Evolutionary conservation across 352 stramenopile species (phyloP).

Genomic region (Pythium brachiatum): DNA sequence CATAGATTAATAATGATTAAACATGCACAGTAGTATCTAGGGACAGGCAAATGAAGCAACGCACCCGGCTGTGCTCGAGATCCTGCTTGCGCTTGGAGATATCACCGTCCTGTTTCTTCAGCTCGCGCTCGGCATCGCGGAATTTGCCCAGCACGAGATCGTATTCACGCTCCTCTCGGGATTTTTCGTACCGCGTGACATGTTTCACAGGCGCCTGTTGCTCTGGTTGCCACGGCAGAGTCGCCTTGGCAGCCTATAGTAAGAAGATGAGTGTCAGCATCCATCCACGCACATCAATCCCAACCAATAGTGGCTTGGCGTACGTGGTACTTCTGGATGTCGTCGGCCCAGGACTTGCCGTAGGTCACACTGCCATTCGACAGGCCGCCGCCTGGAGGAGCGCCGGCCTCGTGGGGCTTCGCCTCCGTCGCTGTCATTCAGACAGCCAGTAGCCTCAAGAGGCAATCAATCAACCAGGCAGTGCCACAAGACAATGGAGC

Average conservation of each 20-base stretch:
- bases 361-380: slow-evolving; percentile 5
- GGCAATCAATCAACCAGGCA: too few relatives aligned
- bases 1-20: not conserved
- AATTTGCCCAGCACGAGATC: slow-evolving; percentile 67
- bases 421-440: slow-evolving; percentile 1
- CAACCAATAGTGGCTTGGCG: not conserved
- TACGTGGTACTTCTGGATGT: slow-evolving; percentile 62
- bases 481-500: not conserved
- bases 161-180: slow-evolving; percentile 65
- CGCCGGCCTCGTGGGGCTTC: not conserved
- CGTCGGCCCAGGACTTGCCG: slow-evolving; percentile 42
- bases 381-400: not conserved
- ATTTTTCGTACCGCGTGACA: slow-evolving; percentile 71
- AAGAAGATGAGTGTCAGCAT: not conserved
- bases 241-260: slow-evolving; percentile 49
- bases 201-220: slow-evolving; percentile 55
- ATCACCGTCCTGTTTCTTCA: slow-evolving; percentile 32
- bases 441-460: not conserved
- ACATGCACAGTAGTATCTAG: not conserved
- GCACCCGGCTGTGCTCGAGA: slow-evolving; percentile 44
- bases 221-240: slow-evolving; percentile 54
- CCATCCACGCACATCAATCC: too few relatives aligned
- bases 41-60: too few relatives aligned
- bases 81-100: slow-evolving; percentile 30
- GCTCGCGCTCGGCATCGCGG: slow-evolving; percentile 53